A percentile compares a stretch with the other conserved stretches of the same genome.
These are phyloP conservation scores for Besnoitia besnoiti DNA, from an alignment of 169 alveolate species.

Conservation along the genomic window DNA sequence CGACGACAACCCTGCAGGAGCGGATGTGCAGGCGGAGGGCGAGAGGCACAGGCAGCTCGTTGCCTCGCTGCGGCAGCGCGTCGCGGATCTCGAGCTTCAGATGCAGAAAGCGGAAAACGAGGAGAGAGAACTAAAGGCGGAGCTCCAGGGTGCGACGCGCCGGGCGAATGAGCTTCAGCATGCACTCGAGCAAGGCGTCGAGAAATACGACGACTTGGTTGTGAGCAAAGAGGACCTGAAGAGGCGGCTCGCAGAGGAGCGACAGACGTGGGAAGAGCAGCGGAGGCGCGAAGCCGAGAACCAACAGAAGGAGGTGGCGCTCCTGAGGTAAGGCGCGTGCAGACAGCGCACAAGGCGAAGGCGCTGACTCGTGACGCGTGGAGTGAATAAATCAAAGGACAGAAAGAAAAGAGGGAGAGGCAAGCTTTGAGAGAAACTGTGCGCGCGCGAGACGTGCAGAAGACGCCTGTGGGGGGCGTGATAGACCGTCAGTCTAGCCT, in stretches of 20 bases:
- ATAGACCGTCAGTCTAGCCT: too few relatives aligned
- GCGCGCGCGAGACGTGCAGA: not conserved
- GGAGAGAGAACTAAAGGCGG: not conserved
- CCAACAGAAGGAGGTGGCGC: not conserved
- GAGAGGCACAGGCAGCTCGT: not conserved
- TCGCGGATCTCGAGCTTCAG: not conserved
- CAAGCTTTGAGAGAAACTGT: not conserved
- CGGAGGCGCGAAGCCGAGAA: not conserved
- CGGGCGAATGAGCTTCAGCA: not conserved
- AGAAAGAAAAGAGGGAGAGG: not conserved
- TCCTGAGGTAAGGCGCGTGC: not conserved
- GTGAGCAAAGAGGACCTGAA: not conserved
- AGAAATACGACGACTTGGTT: not conserved
- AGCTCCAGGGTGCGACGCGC: not conserved
- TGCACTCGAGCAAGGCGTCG: slow-evolving; percentile 7
- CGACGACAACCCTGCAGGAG: not conserved
- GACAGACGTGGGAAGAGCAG: not conserved
- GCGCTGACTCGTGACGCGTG: not conserved
- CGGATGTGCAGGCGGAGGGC: not conserved
- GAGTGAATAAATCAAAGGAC: too few relatives aligned
- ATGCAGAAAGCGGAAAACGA: not conserved
- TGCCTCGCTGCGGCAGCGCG: not conserved
- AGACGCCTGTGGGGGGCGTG: too few relatives aligned
- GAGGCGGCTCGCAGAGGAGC: not conserved
- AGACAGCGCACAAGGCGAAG: not conserved